Evolutionary conservation across 2,329 filamentous ascomycete genomes (phyloP).

Genomic region (Aphanocladium album): DNA sequence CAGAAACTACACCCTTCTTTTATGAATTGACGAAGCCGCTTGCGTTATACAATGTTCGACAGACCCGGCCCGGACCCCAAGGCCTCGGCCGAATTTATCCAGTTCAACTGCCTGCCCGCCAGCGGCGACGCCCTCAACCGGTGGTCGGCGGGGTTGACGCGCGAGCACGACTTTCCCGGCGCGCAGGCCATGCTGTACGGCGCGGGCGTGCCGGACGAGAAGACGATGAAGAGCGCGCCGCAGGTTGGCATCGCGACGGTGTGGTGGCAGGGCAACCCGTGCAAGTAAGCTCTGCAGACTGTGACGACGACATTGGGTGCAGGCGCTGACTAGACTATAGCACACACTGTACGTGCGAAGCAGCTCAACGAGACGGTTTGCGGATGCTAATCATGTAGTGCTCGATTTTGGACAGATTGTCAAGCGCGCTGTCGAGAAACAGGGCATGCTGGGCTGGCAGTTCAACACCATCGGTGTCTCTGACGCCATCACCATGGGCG

Average conservation of each 20-base stretch:
- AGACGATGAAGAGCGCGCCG: slow-evolving; percentile 84
- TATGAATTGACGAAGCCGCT: too few relatives aligned
- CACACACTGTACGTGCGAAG: slow-evolving; percentile 35
- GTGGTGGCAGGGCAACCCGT: slow-evolving; percentile 98
- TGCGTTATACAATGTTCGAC: too few relatives aligned
- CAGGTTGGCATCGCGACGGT: slow-evolving; percentile 89
- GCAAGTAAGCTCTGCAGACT: slow-evolving; percentile 61
- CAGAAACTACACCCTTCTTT: too few relatives aligned
- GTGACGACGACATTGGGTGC: too few relatives aligned
- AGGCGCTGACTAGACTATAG: slow-evolving; percentile 19
- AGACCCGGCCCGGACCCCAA: slow-evolving; percentile 32
- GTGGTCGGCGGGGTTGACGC: slow-evolving; percentile 78
- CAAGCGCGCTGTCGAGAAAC: slow-evolving; percentile 73
- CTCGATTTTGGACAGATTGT: slow-evolving; percentile 83
- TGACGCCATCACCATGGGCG: slow-evolving; percentile 93
- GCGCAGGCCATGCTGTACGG: slow-evolving; percentile 97
- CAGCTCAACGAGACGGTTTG: not conserved
- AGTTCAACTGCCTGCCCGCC: slow-evolving; percentile 47
- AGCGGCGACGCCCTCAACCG: slow-evolving; percentile 62
- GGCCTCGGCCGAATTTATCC: slow-evolving; percentile 47
- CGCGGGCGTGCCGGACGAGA: slow-evolving; percentile 75
- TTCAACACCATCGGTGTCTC: slow-evolving; percentile 88
- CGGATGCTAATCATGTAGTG: slow-evolving; percentile 41
- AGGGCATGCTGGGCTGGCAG: slow-evolving; percentile 90
- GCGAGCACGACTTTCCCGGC: slow-evolving; percentile 83